Percentiles rank a stretch among this genome's conserved stretches.
phyloP scores from a whole-genome alignment of 1,139 yeast genomes.

The Blastobotrys malaysiensis region DNA sequence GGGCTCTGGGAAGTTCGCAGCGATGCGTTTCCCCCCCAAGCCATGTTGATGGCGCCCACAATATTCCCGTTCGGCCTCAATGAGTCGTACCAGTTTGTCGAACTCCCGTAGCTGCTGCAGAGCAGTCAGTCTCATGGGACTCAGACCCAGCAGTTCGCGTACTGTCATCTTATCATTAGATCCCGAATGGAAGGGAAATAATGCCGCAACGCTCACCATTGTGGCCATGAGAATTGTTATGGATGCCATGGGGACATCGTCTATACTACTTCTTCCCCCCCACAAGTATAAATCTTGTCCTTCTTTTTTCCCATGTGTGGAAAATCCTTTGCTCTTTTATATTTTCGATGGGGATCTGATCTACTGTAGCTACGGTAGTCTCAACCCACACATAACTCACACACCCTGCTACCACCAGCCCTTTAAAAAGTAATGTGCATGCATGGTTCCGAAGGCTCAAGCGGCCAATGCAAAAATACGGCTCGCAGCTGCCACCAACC shows the following conservation, averaged over 20 bases:
- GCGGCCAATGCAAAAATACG: background rate
- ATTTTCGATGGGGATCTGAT: background rate
- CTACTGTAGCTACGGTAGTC: background rate
- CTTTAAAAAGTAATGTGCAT: background rate
- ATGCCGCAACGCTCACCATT: conserved; percentile 4
- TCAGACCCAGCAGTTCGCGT: conserved; percentile 6
- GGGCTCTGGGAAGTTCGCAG: conserved; percentile 41
- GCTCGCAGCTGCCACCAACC: background rate
- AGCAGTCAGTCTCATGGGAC: conserved; percentile 3
- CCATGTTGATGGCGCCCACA: background rate
- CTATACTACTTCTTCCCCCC: background rate
- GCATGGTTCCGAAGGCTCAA: background rate
- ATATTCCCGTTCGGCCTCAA: conserved; percentile 4
- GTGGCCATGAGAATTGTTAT: conserved; percentile 7
- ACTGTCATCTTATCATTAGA: conserved; percentile 8
- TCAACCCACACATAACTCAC: background rate
- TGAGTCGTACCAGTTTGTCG: conserved; percentile 1
- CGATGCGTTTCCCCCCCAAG: conserved; percentile 8
- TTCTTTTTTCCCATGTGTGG: background rate
- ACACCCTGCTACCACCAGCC: background rate
- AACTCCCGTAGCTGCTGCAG: conserved; percentile 5
- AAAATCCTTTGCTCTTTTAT: background rate
- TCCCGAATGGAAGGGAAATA: conserved; percentile 2
- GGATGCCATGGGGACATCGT: background rate
- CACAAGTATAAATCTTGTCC: background rate